Evolutionary conservation across 2,329 filamentous ascomycete genomes (phyloP), one percentile per base, ranked within the genome.

Genomic region (Zymoseptoria pseudotritici): DNA sequence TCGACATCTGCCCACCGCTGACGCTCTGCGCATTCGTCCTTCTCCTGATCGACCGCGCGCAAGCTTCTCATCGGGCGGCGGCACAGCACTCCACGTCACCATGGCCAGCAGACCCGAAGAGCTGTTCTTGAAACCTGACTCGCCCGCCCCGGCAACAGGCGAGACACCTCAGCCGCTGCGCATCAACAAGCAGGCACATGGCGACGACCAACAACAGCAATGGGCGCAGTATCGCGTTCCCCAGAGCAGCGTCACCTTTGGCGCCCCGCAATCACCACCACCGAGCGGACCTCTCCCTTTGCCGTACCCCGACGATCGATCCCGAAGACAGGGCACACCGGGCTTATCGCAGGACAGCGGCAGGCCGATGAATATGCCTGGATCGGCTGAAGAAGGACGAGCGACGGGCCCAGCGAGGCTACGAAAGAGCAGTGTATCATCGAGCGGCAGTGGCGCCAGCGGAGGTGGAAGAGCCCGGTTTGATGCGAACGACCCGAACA

Each of bases 401-500:
- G 64, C 50, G 36, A 56, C 53, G 9, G 65, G 62, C n/a, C 61
- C 62, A 24, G 53, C 63, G 9, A 42, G 61, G n/a, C 59, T 55
- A 46, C 58, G 70, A 46, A 66, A 69, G 56, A 60, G 62, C 60
- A 72, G 70, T 60, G 72, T 72, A 67, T 63, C 63, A 31, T 71
- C 71, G 4, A 69, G 71, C 19, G 66, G 69, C 24, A 65, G 67
- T 42, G 63, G 61, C 42, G 58, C 59, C 8, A 61, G 58, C n/a
- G 56, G 21, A 42, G 54, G 53, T 26, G 59, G 65, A 42, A 73
- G 79, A 59, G 66, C 77, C 13, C 71, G 75, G 22, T 81, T 80
- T 69, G 75, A 76, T 51, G 77, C 78, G 3, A 73, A 74, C 65
- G 79, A 81, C 67, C 79, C 79, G 4, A 77, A 80, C 62, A 68